These are phyloP conservation scores for Blastobotrys peoriensis DNA, from an alignment of 805 yeast species.

Conservation along the genomic window DNA sequence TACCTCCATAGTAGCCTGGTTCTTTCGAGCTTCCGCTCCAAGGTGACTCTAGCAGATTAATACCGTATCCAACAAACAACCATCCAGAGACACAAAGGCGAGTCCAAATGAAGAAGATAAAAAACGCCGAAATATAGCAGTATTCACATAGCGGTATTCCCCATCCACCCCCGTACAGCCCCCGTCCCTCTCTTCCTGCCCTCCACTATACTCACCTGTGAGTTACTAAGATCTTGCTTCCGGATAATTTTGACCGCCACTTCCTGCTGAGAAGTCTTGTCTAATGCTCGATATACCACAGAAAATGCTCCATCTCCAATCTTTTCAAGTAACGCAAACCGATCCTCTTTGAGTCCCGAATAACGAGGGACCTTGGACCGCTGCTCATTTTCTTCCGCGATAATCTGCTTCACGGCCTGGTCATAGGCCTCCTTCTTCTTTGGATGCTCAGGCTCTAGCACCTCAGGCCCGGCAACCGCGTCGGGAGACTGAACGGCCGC, in stretches of 20 bases:
- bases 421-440: constrained; percentile 28
- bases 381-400: constrained; percentile 34
- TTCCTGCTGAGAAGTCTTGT: constrained; percentile 35
- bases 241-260: constrained; percentile 76
- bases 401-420: constrained; percentile 34
- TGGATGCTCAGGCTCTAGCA: not conserved
- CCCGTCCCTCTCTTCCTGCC: no score
- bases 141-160: no score
- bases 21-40: constrained; percentile 8
- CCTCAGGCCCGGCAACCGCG: constrained; percentile 6
- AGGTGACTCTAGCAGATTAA: constrained; percentile 9
- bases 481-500: constrained; percentile 28
- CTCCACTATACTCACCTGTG: constrained; percentile 30
- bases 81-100: no score
- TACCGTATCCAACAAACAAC: not conserved
- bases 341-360: constrained; percentile 32
- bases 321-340: constrained; percentile 33
- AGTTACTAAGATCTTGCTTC: constrained; percentile 43
- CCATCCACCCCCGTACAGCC: no score
- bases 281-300: constrained; percentile 67
- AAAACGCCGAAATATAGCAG: no score
- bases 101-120: no score
- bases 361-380: constrained; percentile 30
- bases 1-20: not conserved
- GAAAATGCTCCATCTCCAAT: constrained; percentile 81